These are phyloP conservation scores for Talaromyces rugulosus DNA, from an alignment of 2,329 filamentous ascomycete species.

Conservation along the genomic window DNA sequence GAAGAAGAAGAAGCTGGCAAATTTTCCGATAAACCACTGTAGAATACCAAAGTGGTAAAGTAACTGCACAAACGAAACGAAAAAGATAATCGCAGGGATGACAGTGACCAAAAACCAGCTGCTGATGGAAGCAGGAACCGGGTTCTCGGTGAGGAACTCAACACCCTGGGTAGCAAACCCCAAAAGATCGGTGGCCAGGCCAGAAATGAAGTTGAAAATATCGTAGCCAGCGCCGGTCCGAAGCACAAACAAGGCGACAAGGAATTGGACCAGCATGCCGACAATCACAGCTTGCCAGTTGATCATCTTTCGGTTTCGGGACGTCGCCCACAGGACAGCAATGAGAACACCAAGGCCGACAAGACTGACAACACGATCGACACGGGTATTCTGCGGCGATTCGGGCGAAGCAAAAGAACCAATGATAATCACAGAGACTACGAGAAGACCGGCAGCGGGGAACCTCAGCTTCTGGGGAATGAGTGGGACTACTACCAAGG, in stretches of 20 bases:
- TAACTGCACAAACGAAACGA: conserved; percentile 86
- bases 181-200: conserved; percentile 67
- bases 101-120: conserved; percentile 73
- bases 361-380: conserved; percentile 74
- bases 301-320: conserved; percentile 59
- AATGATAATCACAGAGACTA: conserved; percentile 69
- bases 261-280: conserved; percentile 83
- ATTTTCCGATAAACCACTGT: conserved; percentile 87
- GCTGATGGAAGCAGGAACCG: conserved; percentile 28
- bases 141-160: conserved; percentile 60
- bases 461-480: conserved; percentile 66
- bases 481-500: conserved; percentile 52
- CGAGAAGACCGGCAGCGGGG: conserved; percentile 58
- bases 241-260: conserved; percentile 84
- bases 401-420: conserved; percentile 73
- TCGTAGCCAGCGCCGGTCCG: conserved; percentile 76
- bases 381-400: conserved; percentile 69
- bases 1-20: conserved; percentile 90
- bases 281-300: conserved; percentile 77
- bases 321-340: conserved; percentile 63
- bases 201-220: conserved; percentile 86
- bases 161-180: conserved; percentile 72
- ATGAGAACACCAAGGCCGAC: conserved; percentile 74
- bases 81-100: conserved; percentile 92
- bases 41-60: conserved; percentile 75